Evolutionary conservation across 139 green algal species (phyloP).

Genomic region (Bryopsis sp.): DNA sequence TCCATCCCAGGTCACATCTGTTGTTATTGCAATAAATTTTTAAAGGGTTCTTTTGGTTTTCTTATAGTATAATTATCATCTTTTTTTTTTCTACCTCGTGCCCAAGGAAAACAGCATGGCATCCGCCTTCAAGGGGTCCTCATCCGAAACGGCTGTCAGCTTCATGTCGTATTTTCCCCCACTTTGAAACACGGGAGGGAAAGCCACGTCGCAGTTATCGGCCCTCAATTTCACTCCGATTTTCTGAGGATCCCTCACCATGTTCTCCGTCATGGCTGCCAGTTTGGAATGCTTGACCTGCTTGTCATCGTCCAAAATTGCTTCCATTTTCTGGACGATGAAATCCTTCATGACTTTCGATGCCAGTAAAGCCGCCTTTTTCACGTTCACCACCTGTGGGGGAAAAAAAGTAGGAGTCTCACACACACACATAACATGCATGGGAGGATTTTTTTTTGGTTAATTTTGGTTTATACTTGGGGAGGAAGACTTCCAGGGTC

Average conservation of each 20-base stretch:
- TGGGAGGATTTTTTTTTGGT: too few relatives aligned
- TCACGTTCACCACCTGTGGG: constrained; percentile 68
- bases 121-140: constrained; percentile 52
- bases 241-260: constrained; percentile 29
- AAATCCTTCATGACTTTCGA: constrained; percentile 60
- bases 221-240: constrained; percentile 62
- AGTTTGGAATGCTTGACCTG: constrained; percentile 82
- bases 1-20: too few relatives aligned
- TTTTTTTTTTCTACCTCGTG: constrained; percentile 23
- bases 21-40: too few relatives aligned
- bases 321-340: constrained; percentile 52
- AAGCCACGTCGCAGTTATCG: constrained; percentile 89
- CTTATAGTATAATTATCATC: too few relatives aligned
- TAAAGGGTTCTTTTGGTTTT: too few relatives aligned
- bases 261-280: constrained; percentile 11
- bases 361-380: constrained; percentile 78
- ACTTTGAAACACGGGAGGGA: constrained; percentile 84
- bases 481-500: too few relatives aligned
- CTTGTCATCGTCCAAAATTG: constrained; percentile 81
- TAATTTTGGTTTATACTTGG: too few relatives aligned
- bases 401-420: too few relatives aligned
- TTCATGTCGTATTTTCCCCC: constrained; percentile 31
- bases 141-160: constrained; percentile 26
- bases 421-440: too few relatives aligned
- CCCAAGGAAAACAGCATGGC: constrained; percentile 41